Conservation (phyloP, 139 green algal genomes). For the Monoraphidium neglectum region DNA sequence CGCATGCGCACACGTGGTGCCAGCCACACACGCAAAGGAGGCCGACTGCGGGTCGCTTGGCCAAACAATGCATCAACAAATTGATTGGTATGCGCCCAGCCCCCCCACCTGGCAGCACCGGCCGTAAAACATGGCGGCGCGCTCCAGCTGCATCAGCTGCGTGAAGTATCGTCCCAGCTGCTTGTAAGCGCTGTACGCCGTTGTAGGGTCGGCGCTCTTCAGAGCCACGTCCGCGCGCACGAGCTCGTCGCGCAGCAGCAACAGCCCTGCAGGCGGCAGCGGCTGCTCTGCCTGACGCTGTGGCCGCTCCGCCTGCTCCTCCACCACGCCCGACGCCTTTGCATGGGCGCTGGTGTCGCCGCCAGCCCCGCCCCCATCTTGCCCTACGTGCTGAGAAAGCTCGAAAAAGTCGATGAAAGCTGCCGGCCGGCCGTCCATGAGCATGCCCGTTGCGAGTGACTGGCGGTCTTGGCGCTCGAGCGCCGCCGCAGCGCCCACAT, state of each 20-base stretch:
- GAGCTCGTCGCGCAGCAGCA: slow-evolving; percentile 51
- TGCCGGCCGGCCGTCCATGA: slow-evolving; percentile 52
- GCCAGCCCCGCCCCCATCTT: neutral
- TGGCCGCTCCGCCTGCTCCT: neutral
- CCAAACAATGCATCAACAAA: neutral
- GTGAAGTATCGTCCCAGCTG: slow-evolving; percentile 54
- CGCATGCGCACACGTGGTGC: too few relatives aligned
- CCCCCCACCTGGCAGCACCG: too few relatives aligned
- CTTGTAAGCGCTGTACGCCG: slow-evolving; percentile 34
- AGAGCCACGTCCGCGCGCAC: slow-evolving; percentile 37
- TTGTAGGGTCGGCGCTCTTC: slow-evolving; percentile 1
- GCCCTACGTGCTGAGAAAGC: slow-evolving; percentile 28
- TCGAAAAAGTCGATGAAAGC: slow-evolving; percentile 65
- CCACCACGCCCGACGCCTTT: neutral
- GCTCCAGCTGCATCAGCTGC: slow-evolving; percentile 39
- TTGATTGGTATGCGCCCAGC: too few relatives aligned
- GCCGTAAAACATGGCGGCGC: too few relatives aligned
- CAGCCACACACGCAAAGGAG: neutral
- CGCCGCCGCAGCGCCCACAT: neutral
- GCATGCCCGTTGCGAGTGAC: slow-evolving; percentile 41
- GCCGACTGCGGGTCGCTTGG: neutral
- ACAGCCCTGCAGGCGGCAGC: slow-evolving; percentile 34
- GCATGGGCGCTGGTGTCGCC: slow-evolving; percentile 25
- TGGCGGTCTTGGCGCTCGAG: slow-evolving; percentile 43
- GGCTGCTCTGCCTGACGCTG: slow-evolving; percentile 11